Percentiles rank a stretch among this genome's conserved stretches.
These are phyloP conservation scores for Coemansia sp. DNA, from an alignment of 192 early-diverging fungal genomes.

Conservation along the genomic window DNA sequence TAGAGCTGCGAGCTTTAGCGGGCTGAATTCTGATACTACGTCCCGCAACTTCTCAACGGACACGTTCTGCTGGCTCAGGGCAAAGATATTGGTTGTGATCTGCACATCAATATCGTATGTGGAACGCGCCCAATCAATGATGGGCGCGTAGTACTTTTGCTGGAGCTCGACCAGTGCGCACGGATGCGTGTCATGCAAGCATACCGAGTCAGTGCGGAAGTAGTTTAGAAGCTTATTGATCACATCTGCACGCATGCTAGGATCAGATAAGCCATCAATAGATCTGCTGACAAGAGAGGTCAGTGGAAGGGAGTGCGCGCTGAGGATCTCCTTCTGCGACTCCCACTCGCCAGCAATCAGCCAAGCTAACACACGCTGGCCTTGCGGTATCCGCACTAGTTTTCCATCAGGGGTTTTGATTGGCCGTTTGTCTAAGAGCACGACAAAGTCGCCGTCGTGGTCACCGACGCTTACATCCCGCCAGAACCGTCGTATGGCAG, in stretches of 20 bases:
- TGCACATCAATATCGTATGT: conserved; percentile 68
- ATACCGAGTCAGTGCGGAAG: conserved; percentile 86
- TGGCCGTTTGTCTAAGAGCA: conserved; percentile 74
- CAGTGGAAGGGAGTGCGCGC: conserved; percentile 84
- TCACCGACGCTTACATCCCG: conserved; percentile 35
- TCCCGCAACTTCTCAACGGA: conserved; percentile 59
- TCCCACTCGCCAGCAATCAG: conserved; percentile 95
- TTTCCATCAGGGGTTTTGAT: conserved; percentile 83
- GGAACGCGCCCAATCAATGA: conserved; percentile 72
- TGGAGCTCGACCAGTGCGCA: conserved; percentile 79
- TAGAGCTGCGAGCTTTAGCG: conserved; percentile 82
- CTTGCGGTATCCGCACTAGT: conserved; percentile 59
- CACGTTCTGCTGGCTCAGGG: conserved; percentile 62
- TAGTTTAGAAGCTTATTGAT: conserved; percentile 77
- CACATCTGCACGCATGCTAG: conserved; percentile 62
- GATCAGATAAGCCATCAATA: conserved; percentile 69
- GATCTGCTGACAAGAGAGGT: conserved; percentile 88
- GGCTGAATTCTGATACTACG: conserved; percentile 59
- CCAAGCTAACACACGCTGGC: conserved; percentile 67
- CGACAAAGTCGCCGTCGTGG: conserved; percentile 45
- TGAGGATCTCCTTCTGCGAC: conserved; percentile 73
- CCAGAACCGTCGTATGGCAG: conserved; percentile 48
- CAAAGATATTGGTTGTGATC: conserved; percentile 71
- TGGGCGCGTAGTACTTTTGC: conserved; percentile 72
- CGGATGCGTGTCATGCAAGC: conserved; percentile 79